phyloP scores from a whole-genome alignment of 108 stramenopile species.

The Pseudonitzschia pungens region DNA sequence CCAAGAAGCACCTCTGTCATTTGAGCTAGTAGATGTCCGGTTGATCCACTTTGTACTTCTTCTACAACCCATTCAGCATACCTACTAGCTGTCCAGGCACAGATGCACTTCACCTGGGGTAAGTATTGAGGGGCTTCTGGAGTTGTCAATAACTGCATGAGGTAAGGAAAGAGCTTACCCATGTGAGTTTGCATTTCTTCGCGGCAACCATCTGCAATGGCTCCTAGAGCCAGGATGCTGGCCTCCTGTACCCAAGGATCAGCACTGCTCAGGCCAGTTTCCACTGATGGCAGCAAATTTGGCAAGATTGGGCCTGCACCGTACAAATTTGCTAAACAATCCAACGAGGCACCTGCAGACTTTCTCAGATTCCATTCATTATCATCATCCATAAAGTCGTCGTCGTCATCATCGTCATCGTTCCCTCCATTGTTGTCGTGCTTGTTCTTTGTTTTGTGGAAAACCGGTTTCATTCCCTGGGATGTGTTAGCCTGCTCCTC shows the following conservation, averaged over 20 bases:
- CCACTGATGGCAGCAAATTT: slow-evolving; percentile 71
- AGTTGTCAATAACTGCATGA: slow-evolving; percentile 64
- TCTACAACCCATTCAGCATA: slow-evolving; percentile 83
- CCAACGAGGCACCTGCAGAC: slow-evolving; percentile 85
- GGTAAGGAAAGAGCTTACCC: slow-evolving; percentile 75
- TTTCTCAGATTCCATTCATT: slow-evolving; percentile 90
- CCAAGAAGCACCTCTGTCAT: slow-evolving; percentile 74
- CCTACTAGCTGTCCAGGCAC: slow-evolving; percentile 85
- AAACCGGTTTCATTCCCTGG: slow-evolving; percentile 80
- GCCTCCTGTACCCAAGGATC: slow-evolving; percentile 92
- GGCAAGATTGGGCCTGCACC: slow-evolving; percentile 71
- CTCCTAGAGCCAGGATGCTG: slow-evolving; percentile 86
- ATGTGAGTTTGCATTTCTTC: slow-evolving; percentile 76
- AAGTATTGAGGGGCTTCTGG: slow-evolving; percentile 43
- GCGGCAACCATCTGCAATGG: slow-evolving; percentile 84
- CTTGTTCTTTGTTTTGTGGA: slow-evolving; percentile 64
- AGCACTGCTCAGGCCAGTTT: slow-evolving; percentile 62
- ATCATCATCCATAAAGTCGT: slow-evolving; percentile 61
- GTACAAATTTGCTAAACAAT: slow-evolving; percentile 71
- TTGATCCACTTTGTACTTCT: slow-evolving; percentile 63
- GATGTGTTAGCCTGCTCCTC: slow-evolving; percentile 36
- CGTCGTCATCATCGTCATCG: slow-evolving; percentile 65
- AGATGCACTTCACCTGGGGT: slow-evolving; percentile 83
- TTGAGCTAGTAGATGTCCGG: slow-evolving; percentile 59
- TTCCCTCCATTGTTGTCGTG: slow-evolving; percentile 30